Conservation (phyloP, 2,329 filamentous ascomycete species). For the Hypomyces perniciosus region DNA sequence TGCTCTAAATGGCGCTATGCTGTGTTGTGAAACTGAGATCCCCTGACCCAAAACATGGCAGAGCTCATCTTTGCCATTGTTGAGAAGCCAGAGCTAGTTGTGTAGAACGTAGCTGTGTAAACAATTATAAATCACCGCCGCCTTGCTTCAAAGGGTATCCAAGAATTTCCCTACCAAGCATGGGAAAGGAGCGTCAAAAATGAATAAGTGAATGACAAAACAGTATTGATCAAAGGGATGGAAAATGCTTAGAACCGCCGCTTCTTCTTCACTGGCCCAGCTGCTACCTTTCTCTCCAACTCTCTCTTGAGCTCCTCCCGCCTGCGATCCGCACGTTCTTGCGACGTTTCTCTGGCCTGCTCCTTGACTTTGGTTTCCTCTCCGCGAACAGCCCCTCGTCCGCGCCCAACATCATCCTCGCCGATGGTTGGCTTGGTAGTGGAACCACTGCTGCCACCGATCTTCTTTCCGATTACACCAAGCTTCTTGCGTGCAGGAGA, state of each 20-base stretch:
- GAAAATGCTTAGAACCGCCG: constrained; percentile 39
- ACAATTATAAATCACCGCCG: no score
- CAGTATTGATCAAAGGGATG: neutral
- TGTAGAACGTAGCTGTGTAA: no score
- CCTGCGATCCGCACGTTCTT: constrained; percentile 43
- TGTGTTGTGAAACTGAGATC: no score
- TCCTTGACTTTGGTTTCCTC: constrained; percentile 23
- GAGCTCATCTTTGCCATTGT: no score
- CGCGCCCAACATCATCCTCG: constrained; percentile 17
- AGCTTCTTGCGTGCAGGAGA: constrained; percentile 21
- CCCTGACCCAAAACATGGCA: no score
- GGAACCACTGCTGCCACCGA: neutral
- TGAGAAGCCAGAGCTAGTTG: no score
- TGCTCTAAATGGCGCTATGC: no score
- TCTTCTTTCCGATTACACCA: constrained; percentile 31
- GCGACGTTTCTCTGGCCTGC: constrained; percentile 36
- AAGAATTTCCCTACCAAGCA: neutral
- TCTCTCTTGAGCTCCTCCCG: constrained; percentile 47
- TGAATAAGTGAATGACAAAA: neutral
- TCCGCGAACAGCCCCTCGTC: constrained; percentile 16
- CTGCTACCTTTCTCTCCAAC: constrained; percentile 42
- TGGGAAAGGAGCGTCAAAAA: neutral
- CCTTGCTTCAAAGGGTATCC: neutral
- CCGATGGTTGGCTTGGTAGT: neutral
- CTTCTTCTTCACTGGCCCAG: constrained; percentile 50